Percentiles rank a stretch among this genome's conserved stretches.
Evolutionary conservation across 768 basidiomycete genomes (phyloP).

Genomic region (Russula compacta): DNA sequence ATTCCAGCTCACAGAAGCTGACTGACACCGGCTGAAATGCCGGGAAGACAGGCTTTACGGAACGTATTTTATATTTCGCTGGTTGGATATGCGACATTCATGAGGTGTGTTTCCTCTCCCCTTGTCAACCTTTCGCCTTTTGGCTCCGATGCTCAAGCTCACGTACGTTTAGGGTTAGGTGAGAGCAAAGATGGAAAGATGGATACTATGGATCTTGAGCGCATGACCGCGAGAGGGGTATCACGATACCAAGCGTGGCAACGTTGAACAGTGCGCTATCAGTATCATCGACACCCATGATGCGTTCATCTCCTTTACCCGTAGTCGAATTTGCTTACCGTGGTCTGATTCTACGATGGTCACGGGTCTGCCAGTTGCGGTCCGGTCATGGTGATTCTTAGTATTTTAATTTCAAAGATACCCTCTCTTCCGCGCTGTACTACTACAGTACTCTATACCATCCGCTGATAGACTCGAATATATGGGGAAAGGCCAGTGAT

Average conservation of each 20-base stretch:
- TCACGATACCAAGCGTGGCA: slow-evolving; percentile 97
- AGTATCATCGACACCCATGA: slow-evolving; percentile 99
- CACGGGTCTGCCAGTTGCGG: slow-evolving; percentile 41
- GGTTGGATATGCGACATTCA: slow-evolving; percentile 94
- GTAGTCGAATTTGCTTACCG: neutral
- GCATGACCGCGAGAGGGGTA: slow-evolving; percentile 74
- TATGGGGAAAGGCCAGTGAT: no score
- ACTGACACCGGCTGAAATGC: slow-evolving; percentile 52
- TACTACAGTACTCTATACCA: no score
- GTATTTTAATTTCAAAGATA: no score
- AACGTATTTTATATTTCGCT: slow-evolving; percentile 92
- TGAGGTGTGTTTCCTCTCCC: slow-evolving; percentile 47
- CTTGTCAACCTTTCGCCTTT: neutral
- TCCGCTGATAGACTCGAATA: no score
- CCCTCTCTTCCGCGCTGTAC: no score
- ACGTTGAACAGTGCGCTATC: no score
- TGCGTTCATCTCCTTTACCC: slow-evolving; percentile 24
- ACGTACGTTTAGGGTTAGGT: slow-evolving; percentile 40
- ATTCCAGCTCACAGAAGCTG: slow-evolving; percentile 47
- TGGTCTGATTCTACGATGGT: slow-evolving; percentile 37
- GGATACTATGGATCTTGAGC: slow-evolving; percentile 98
- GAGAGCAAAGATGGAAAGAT: slow-evolving; percentile 94
- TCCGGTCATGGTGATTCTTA: no score
- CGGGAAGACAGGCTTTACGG: slow-evolving; percentile 96
- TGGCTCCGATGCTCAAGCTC: neutral